These are phyloP conservation scores for Debaryomyces nepalensis DNA, from an alignment of 1,139 yeast genomes.

Conservation along the genomic window DNA sequence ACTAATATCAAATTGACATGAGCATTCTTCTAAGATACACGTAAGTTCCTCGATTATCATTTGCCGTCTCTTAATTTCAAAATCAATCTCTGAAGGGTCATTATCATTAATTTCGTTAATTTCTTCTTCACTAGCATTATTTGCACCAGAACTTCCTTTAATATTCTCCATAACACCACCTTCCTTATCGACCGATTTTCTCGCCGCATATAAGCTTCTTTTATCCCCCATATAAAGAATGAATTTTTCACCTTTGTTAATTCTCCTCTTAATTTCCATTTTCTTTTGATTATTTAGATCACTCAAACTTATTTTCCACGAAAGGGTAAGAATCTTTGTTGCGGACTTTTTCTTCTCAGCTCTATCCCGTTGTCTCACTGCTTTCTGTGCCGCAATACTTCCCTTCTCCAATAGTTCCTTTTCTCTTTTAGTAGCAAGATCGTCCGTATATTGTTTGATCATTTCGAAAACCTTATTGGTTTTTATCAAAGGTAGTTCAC, in stretches of 20 bases:
- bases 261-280: slow-evolving; percentile 37
- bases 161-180: slow-evolving; percentile 19
- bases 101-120: slow-evolving; percentile 15
- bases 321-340: slow-evolving; percentile 37
- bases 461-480: slow-evolving; percentile 34
- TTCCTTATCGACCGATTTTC: slow-evolving; percentile 22
- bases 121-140: slow-evolving; percentile 17
- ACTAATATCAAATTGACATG: slow-evolving; percentile 34
- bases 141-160: slow-evolving; percentile 12
- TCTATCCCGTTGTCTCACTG: slow-evolving; percentile 32
- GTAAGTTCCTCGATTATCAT: slow-evolving; percentile 32
- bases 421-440: slow-evolving; percentile 39
- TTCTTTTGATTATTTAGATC: slow-evolving; percentile 47
- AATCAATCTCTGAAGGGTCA: slow-evolving; percentile 26
- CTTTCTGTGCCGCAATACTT: slow-evolving; percentile 36
- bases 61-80: slow-evolving; percentile 39
- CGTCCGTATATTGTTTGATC: slow-evolving; percentile 38
- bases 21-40: slow-evolving; percentile 33
- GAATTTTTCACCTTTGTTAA: slow-evolving; percentile 41
- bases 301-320: slow-evolving; percentile 46
- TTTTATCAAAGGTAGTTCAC: slow-evolving; percentile 35
- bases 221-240: slow-evolving; percentile 34
- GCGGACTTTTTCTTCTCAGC: slow-evolving; percentile 44
- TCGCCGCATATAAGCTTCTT: slow-evolving; percentile 22
- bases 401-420: slow-evolving; percentile 40